A percentile compares a stretch with the other conserved stretches of the same genome.
These are phyloP conservation scores for Agarophyton chilense DNA, from an alignment of 23 red algal species.

Conservation along the genomic window DNA sequence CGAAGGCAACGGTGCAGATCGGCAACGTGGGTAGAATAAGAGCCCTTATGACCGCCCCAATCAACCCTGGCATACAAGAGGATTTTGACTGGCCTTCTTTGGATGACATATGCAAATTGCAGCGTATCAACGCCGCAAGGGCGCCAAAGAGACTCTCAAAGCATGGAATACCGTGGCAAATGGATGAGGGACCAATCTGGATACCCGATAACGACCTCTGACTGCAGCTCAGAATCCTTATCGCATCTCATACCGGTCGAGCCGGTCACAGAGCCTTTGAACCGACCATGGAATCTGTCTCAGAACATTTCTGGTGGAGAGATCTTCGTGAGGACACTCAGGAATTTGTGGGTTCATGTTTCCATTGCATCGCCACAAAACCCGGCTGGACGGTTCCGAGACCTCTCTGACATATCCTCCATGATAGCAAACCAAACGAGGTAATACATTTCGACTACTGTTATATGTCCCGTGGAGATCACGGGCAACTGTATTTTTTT, in stretches of 20 bases:
- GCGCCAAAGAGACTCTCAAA: background rate
- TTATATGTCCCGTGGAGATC: background rate
- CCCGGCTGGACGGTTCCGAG: background rate
- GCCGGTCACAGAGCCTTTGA: background rate
- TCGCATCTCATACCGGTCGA: background rate
- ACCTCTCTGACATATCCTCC: background rate
- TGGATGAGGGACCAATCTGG: background rate
- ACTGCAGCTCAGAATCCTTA: conserved; percentile 9
- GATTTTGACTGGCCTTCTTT: conserved; percentile 37
- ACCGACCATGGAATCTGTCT: background rate
- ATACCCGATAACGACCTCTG: background rate
- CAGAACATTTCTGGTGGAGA: conserved; percentile 6
- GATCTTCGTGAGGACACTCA: background rate
- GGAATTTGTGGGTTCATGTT: background rate
- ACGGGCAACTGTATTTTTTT: conserved; percentile 6
- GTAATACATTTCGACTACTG: conserved; percentile 39
- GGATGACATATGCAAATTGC: conserved; percentile 4
- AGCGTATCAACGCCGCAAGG: background rate
- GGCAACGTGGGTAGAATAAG: background rate
- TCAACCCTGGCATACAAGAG: background rate
- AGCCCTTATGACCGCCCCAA: background rate
- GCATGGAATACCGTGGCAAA: background rate
- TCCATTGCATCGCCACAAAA: background rate
- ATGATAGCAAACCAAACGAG: background rate
- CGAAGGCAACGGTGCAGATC: background rate